phyloP scores from a whole-genome alignment of 306 rosid genomes.

The Corylus americana region DNA sequence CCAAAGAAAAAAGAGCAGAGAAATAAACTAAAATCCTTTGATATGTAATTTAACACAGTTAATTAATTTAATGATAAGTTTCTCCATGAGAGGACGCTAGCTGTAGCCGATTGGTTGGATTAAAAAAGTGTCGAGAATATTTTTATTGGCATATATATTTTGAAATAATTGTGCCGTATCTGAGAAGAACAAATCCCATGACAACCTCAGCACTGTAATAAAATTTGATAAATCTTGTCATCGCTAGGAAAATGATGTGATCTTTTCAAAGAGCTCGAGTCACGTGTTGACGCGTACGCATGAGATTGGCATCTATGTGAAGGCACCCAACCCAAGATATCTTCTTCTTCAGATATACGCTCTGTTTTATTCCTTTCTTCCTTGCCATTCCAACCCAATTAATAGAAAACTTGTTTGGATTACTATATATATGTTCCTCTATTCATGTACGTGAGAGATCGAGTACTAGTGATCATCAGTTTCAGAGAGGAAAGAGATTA shows the following conservation, averaged over 20 bases:
- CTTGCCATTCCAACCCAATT: not conserved
- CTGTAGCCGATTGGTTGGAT: not conserved
- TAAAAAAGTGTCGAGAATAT: not conserved
- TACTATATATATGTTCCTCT: not conserved
- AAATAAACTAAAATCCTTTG: too few relatives aligned
- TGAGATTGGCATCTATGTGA: conserved; percentile 6
- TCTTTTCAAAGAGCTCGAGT: not conserved
- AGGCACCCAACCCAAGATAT: conserved; percentile 23
- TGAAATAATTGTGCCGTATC: not conserved
- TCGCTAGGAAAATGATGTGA: not conserved
- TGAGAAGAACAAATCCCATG: not conserved
- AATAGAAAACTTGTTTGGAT: not conserved
- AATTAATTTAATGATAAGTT: too few relatives aligned
- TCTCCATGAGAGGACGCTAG: not conserved
- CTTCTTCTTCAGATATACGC: conserved; percentile 22
- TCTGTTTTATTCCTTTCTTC: conserved; percentile 26
- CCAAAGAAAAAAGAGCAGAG: not conserved
- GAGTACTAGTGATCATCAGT: not conserved
- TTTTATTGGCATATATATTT: not conserved
- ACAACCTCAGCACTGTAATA: not conserved
- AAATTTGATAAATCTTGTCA: not conserved
- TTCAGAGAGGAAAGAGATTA: too few relatives aligned
- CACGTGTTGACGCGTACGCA: not conserved
- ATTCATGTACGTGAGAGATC: not conserved
- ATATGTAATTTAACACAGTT: too few relatives aligned